A percentile compares a stretch with the other conserved stretches of the same genome.
Evolutionary conservation across 768 basidiomycete species (phyloP).

Genomic region (Paxillus involutus): DNA sequence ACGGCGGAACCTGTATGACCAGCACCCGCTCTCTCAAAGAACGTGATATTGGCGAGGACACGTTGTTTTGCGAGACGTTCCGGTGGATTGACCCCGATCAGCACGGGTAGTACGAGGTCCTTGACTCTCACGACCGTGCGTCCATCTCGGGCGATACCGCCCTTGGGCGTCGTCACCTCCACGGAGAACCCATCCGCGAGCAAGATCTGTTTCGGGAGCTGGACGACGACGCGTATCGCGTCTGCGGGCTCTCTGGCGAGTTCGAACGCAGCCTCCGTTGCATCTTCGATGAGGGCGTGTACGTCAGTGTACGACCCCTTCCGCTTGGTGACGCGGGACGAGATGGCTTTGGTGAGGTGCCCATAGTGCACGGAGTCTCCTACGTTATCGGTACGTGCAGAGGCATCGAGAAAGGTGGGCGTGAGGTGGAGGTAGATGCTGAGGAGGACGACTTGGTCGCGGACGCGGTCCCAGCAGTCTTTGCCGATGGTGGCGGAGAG

Average conservation of each 20-base stretch:
- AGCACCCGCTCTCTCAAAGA: conserved; percentile 32
- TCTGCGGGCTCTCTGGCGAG: conserved; percentile 37
- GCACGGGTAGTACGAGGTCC: conserved; percentile 47
- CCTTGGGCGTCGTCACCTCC: conserved; percentile 31
- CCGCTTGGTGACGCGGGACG: conserved; percentile 23
- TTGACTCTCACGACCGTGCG: conserved; percentile 39
- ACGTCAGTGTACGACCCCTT: conserved; percentile 27
- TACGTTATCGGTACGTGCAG: conserved; percentile 53
- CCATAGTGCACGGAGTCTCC: conserved; percentile 65
- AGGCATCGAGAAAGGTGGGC: conserved; percentile 39
- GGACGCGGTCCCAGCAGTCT: conserved; percentile 51
- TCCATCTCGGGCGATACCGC: neutral
- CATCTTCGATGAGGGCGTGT: conserved; percentile 34
- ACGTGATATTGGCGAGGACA: conserved; percentile 53
- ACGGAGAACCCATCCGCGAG: conserved; percentile 45
- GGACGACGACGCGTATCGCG: conserved; percentile 42
- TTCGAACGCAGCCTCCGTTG: conserved; percentile 36
- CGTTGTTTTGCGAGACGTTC: conserved; percentile 66
- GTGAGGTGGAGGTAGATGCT: conserved; percentile 44
- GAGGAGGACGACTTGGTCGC: conserved; percentile 52
- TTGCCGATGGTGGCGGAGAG: conserved; percentile 43
- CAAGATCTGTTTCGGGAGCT: conserved; percentile 51
- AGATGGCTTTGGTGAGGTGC: conserved; percentile 51
- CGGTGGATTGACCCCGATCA: conserved; percentile 73
- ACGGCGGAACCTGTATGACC: conserved; percentile 19